phyloP scores from a whole-genome alignment of 495 filamentous ascomycete species.

The Penicillium paxilli region DNA sequence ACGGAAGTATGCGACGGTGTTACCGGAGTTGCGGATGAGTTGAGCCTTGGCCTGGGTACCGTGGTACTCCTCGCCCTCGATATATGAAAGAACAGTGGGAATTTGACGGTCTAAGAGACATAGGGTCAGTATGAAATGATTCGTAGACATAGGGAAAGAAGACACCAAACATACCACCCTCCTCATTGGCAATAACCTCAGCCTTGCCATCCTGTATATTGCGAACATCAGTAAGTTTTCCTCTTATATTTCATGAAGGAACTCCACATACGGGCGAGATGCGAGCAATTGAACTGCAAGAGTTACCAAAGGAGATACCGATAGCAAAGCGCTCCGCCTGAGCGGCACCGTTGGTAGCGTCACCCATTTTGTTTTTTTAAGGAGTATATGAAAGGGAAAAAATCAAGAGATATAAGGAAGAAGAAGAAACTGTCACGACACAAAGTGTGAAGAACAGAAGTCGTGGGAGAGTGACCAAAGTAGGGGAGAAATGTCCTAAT shows the following conservation, averaged over 20 bases:
- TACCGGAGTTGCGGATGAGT: constrained; percentile 84
- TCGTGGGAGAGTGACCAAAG: constrained; percentile 17
- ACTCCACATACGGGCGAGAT: constrained; percentile 60
- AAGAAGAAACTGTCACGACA: constrained; percentile 13
- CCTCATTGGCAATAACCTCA: constrained; percentile 98
- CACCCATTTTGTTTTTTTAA: constrained; percentile 58
- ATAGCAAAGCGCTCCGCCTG: constrained; percentile 72
- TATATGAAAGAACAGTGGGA: constrained; percentile 89
- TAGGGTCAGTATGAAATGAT: constrained; percentile 13
- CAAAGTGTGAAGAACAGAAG: constrained; percentile 14
- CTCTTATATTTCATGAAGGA: not conserved
- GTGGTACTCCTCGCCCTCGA: constrained; percentile 93
- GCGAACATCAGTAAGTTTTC: not conserved
- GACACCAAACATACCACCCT: constrained; percentile 77
- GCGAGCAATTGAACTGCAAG: constrained; percentile 93
- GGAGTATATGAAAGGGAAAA: constrained; percentile 21
- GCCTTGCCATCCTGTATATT: constrained; percentile 76
- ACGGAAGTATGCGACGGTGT: constrained; percentile 93
- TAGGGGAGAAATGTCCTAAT: constrained; percentile 17
- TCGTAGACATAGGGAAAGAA: constrained; percentile 8
- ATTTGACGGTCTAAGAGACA: constrained; percentile 92
- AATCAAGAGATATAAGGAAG: constrained; percentile 11
- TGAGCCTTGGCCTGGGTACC: constrained; percentile 93
- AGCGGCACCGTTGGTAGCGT: constrained; percentile 44
- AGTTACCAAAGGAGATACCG: constrained; percentile 97